Evolutionary conservation across 2,329 filamentous ascomycete species (phyloP), one percentile per base, ranked within the genome.

Genomic region (Fusarium pseudonygamai): DNA sequence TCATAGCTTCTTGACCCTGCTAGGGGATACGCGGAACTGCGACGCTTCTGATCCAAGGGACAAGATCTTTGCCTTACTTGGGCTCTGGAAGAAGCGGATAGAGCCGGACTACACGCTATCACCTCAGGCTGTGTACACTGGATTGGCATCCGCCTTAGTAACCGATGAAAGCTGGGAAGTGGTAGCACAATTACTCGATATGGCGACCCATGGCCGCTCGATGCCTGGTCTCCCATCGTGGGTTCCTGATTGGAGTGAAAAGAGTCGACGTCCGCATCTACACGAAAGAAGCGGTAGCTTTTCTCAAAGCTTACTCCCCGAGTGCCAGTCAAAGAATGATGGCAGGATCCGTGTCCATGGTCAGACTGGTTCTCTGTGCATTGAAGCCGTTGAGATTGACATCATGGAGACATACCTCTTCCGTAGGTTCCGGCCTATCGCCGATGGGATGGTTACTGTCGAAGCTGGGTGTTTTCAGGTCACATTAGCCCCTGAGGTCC

Each of bases 261-360:
- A 63, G 24, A n/a, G n/a, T n/a, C n/a, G n/a, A n/a, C n/a, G n/a
- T n/a, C n/a, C n/a, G n/a, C n/a, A n/a, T n/a, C n/a, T n/a, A n/a
- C n/a, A n/a, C n/a, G n/a, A n/a, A n/a, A n/a, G n/a, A n/a, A n/a
- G n/a, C n/a, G n/a, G n/a, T n/a, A n/a, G n/a, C n/a, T n/a, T n/a
- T n/a, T n/a, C n/a, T n/a, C n/a, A n/a, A n/a, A n/a, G n/a, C n/a
- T n/a, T n/a, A n/a, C 1, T 4, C n/a, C n/a, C 4, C 5, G 0
- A 5, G 15, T 2, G 0, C 3, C 1, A 0, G n/a, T 18, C 42
- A 24, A 24, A 43, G 0, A 10, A 20, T 9, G 3, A 4, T 26
- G 10, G 6, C 0, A 28, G 6, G 20, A 34, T 64, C 11, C 18
- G 15, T 6, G 37, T 64, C 3, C 61, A 64, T 26, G 18, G 45